phyloP scores from a whole-genome alignment of 257 asterid species.

The Parsonsia alboflavescens region DNA sequence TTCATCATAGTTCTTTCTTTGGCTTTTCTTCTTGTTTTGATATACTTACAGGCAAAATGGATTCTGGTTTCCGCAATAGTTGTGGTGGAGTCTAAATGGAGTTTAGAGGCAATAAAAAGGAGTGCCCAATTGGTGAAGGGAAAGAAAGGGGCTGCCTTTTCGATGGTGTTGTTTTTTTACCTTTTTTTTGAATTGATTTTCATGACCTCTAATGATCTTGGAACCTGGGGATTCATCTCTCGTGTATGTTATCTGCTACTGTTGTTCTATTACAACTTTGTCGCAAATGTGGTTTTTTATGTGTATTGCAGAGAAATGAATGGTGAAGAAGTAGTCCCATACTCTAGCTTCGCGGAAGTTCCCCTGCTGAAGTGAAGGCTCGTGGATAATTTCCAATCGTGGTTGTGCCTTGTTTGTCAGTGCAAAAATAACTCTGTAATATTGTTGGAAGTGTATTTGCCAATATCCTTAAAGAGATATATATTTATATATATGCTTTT shows the following conservation, averaged over 20 bases:
- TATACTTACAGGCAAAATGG: slow-evolving; percentile 39
- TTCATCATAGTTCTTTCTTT: not conserved
- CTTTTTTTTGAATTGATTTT: slow-evolving; percentile 3
- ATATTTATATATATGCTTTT: too few species aligned
- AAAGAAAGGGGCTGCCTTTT: slow-evolving; percentile 28
- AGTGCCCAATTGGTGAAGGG: slow-evolving; percentile 48
- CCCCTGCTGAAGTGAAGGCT: not conserved
- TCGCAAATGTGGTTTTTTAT: slow-evolving; percentile 33
- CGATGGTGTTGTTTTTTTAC: slow-evolving; percentile 16
- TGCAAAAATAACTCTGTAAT: too few species aligned
- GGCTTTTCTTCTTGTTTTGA: not conserved
- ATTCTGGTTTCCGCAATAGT: slow-evolving; percentile 32
- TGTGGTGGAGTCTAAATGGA: slow-evolving; percentile 56
- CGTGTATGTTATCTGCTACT: slow-evolving; percentile 22
- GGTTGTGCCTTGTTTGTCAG: too few species aligned
- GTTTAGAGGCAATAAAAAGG: slow-evolving; percentile 37
- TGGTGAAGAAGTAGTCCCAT: slow-evolving; percentile 37
- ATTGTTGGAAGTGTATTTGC: too few species aligned
- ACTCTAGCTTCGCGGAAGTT: not conserved
- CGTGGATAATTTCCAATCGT: too few species aligned
- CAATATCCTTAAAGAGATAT: too few species aligned
- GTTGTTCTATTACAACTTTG: slow-evolving; percentile 23
- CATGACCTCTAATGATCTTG: slow-evolving; percentile 4
- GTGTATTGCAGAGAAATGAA: slow-evolving; percentile 47
- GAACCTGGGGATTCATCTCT: slow-evolving; percentile 38